A percentile compares a stretch with the other conserved stretches of the same genome.
Conservation (phyloP, 2,329 filamentous ascomycete genomes). For the Cyphellophora attinorum region DNA sequence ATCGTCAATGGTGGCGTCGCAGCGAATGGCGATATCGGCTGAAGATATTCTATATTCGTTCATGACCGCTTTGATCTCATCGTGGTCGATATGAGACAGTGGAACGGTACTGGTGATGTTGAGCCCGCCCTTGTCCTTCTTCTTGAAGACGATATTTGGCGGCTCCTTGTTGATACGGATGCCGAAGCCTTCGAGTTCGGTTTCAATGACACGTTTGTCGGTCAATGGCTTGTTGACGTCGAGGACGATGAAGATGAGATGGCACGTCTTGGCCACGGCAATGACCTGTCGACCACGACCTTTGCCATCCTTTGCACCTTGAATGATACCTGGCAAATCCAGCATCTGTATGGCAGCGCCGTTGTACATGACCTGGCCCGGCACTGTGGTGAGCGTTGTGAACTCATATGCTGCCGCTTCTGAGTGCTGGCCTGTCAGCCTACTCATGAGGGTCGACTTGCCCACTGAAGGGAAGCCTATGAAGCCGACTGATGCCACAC, state of each 20-base stretch:
- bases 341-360: constrained; percentile 97
- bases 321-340: constrained; percentile 96
- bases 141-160: constrained; percentile 98
- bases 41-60: constrained; percentile 93
- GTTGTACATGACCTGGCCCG: constrained; percentile 92
- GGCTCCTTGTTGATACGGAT: constrained; percentile 96
- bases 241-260: constrained; percentile 96
- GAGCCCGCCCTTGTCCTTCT: constrained; percentile 97
- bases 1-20: constrained; percentile 94
- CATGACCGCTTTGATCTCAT: constrained; percentile 98
- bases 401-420: constrained; percentile 98
- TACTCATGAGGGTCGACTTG: constrained; percentile 96
- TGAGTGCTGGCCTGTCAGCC: constrained; percentile 88
- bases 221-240: constrained; percentile 98
- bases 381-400: constrained; percentile 94
- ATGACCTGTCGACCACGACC: constrained; percentile 97
- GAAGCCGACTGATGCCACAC: constrained; percentile 93
- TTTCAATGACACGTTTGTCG: constrained; percentile 92
- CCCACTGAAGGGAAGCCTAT: constrained; percentile 97
- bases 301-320: constrained; percentile 96
- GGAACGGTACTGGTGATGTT: constrained; percentile 93
- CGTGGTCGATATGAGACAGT: constrained; percentile 82
- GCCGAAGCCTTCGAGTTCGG: constrained; percentile 91
- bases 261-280: constrained; percentile 95
- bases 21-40: constrained; percentile 93